A percentile compares a stretch with the other conserved stretches of the same genome.
Evolutionary conservation across 2,329 filamentous ascomycete species (phyloP).

Genomic region (Pseudogymnoascus verrucosus): DNA sequence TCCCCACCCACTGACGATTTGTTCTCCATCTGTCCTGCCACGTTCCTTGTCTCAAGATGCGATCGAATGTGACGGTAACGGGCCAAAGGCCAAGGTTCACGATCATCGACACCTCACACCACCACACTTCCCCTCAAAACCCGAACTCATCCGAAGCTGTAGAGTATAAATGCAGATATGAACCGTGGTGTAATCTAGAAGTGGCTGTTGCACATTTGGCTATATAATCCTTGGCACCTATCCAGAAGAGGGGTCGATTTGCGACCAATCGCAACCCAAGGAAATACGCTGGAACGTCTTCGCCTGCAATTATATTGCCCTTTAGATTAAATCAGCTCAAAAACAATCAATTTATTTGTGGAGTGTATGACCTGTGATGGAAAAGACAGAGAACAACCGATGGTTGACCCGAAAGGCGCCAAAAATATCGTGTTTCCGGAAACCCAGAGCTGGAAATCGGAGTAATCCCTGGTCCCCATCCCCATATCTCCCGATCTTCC

Average conservation of each 20-base stretch:
- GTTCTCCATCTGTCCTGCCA: neutral
- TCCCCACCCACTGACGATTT: neutral
- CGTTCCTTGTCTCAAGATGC: neutral
- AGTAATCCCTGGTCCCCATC: neutral
- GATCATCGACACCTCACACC: neutral
- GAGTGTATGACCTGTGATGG: neutral
- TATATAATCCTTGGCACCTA: neutral
- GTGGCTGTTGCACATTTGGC: neutral
- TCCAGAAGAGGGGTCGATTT: neutral
- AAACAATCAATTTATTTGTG: neutral
- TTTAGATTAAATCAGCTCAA: neutral
- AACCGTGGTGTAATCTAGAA: neutral
- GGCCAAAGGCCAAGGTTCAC: neutral
- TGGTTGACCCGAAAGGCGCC: neutral
- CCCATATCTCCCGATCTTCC: neutral
- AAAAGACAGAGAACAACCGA: neutral
- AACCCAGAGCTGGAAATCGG: neutral
- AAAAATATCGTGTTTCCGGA: neutral
- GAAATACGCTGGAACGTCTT: neutral
- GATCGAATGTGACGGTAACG: neutral
- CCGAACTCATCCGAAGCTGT: neutral
- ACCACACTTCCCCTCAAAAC: neutral
- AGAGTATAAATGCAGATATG: neutral
- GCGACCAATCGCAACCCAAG: neutral
- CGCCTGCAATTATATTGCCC: neutral